Percentiles rank a stretch among this genome's conserved stretches.
These are phyloP conservation scores for Pelagophyceae sp. DNA, from an alignment of 352 stramenopile species.

Conservation along the genomic window DNA sequence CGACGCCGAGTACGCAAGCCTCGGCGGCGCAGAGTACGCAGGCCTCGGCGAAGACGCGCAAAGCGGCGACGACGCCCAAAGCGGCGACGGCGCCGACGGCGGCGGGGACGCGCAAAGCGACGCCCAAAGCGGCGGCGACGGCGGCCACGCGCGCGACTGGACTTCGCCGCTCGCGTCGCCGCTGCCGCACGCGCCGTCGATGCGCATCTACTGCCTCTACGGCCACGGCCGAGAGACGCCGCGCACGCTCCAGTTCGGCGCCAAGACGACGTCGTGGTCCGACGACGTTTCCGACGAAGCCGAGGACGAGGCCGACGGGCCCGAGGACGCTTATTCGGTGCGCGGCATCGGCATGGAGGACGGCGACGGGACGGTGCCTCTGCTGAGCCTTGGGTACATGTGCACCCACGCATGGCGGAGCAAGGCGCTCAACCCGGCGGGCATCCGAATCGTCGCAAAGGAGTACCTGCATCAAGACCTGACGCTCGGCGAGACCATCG, in stretches of 20 bases:
- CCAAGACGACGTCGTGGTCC: constrained; percentile 26
- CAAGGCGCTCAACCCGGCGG: constrained; percentile 67
- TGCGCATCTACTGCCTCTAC: constrained; percentile 90
- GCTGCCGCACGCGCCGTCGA: constrained; percentile 72
- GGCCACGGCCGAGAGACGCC: constrained; percentile 76
- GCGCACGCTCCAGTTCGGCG: constrained; percentile 21
- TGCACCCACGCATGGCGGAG: constrained; percentile 71
- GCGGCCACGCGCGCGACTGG: constrained; percentile 35
- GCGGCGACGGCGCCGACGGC: not conserved
- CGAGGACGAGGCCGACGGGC: no score
- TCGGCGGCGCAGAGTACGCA: no score
- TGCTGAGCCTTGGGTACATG: constrained; percentile 86
- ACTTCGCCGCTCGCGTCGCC: constrained; percentile 69
- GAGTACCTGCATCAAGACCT: constrained; percentile 47
- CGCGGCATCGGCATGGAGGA: constrained; percentile 68
- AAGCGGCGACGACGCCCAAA: not conserved
- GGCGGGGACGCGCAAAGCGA: not conserved
- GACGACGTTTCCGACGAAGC: constrained; percentile 27
- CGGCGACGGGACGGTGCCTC: constrained; percentile 80
- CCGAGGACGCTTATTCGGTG: constrained; percentile 30
- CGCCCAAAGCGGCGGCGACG: not conserved
- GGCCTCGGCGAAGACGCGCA: not conserved
- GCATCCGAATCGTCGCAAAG: constrained; percentile 59
- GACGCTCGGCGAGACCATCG: not conserved
- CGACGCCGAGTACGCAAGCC: not conserved